These are phyloP conservation scores for Triangularia verruculosa DNA, from an alignment of 2,329 filamentous ascomycete genomes.

Conservation along the genomic window DNA sequence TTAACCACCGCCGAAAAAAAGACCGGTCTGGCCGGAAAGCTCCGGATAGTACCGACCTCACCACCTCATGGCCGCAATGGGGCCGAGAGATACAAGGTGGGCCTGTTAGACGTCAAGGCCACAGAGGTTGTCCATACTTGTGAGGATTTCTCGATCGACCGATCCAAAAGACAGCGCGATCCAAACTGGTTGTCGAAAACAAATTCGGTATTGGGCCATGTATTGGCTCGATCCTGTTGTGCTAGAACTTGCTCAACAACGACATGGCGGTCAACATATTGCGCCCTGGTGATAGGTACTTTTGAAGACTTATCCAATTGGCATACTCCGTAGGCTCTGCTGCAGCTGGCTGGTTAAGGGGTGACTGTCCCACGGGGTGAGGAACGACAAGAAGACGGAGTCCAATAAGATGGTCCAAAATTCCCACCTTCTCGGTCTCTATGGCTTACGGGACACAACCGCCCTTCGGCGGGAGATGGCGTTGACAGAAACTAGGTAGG, in stretches of 20 bases:
- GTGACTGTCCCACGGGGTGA: not conserved
- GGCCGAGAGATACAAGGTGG: not conserved
- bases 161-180: not conserved
- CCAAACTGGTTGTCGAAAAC: not conserved
- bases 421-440: constrained; percentile 1
- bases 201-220: too few species aligned
- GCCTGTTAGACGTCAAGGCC: too few species aligned
- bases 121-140: not conserved
- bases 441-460: not conserved
- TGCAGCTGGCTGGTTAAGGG: not conserved
- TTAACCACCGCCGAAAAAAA: not conserved
- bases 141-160: not conserved
- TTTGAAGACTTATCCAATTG: not conserved
- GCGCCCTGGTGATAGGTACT: not conserved
- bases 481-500: not conserved
- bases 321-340: not conserved
- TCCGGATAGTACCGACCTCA: constrained; percentile 1
- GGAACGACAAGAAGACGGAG: not conserved
- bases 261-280: constrained; percentile 3
- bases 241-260: not conserved
- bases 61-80: not conserved
- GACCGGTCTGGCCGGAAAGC: constrained; percentile 3
- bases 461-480: constrained; percentile 1
- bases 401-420: not conserved
- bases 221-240: not conserved